Evolutionary conservation across 2,329 filamentous ascomycete genomes (phyloP).

Genomic region (Fusarium beomiforme): DNA sequence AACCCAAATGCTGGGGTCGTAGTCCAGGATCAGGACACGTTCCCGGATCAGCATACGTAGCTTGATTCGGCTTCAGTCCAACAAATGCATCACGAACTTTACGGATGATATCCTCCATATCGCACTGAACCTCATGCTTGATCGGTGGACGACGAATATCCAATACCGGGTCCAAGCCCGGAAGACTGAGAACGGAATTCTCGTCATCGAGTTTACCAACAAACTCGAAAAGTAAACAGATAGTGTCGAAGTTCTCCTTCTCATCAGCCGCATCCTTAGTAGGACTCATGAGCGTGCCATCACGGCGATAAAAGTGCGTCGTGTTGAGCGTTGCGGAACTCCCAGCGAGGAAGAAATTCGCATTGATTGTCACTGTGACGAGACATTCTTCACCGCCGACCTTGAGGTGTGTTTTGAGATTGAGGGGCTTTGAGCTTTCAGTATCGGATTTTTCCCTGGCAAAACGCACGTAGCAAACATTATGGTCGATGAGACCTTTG

Average conservation of each 20-base stretch:
- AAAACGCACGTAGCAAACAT: conserved; percentile 27
- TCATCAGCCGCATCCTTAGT: neutral
- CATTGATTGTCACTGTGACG: conserved; percentile 30
- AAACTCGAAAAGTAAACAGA: conserved; percentile 29
- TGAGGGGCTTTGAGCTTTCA: conserved; percentile 22
- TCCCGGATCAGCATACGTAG: neutral
- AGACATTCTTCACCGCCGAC: conserved; percentile 12
- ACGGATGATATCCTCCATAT: conserved; percentile 5
- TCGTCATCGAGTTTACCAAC: neutral
- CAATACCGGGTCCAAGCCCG: conserved; percentile 16
- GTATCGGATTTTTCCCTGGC: conserved; percentile 13
- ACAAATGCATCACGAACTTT: conserved; percentile 9
- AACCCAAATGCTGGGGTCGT: conserved; percentile 19
- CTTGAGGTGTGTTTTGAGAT: conserved; percentile 21
- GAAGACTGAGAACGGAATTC: conserved; percentile 20
- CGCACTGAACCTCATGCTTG: conserved; percentile 8
- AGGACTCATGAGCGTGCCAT: conserved; percentile 10
- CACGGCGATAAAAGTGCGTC: conserved; percentile 14
- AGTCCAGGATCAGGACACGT: conserved; percentile 4
- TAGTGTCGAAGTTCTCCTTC: conserved; percentile 24
- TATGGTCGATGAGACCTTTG: conserved; percentile 28
- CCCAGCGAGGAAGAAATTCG: conserved; percentile 31
- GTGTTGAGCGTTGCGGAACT: conserved; percentile 26
- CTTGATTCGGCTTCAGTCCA: neutral
- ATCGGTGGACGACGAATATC: conserved; percentile 9